Evolutionary conservation across 345 rosid species (phyloP).

Genomic region (Eucalyptus brandiana): DNA sequence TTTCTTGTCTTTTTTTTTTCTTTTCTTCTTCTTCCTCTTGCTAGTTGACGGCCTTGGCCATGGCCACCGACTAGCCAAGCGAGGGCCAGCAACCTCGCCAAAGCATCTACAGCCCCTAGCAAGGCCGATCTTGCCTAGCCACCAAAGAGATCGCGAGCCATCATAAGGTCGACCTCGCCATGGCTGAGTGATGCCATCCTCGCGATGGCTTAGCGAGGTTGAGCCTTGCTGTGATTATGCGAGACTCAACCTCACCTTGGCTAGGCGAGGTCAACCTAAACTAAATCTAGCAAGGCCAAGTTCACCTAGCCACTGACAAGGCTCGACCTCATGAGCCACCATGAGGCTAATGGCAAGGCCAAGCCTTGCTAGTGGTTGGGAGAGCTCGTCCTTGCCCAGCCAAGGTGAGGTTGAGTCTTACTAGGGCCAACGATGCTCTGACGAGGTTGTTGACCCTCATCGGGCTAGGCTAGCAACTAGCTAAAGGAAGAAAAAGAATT

Average conservation of each 20-base stretch:
- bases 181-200: accelerated
- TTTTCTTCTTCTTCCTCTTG: too few relatives aligned
- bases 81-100: accelerated
- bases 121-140: accelerated
- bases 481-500: too few relatives aligned
- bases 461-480: accelerated
- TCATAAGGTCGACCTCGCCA: accelerated
- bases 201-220: accelerated
- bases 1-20: too few relatives aligned
- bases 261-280: accelerated
- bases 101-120: accelerated
- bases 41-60: accelerated
- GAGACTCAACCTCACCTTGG: accelerated
- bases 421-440: accelerated
- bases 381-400: accelerated
- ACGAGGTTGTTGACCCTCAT: accelerated
- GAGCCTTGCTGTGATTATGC: accelerated
- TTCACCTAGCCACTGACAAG: accelerated
- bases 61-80: too few relatives aligned
- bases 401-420: too few relatives aligned
- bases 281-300: accelerated
- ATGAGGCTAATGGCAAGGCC: accelerated
- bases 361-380: accelerated
- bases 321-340: too few relatives aligned
- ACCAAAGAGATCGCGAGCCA: accelerated